Percentiles rank a stretch among this genome's conserved stretches.
Evolutionary conservation across 495 filamentous ascomycete species (phyloP).

Genomic region (Pyrenula aspistea): DNA sequence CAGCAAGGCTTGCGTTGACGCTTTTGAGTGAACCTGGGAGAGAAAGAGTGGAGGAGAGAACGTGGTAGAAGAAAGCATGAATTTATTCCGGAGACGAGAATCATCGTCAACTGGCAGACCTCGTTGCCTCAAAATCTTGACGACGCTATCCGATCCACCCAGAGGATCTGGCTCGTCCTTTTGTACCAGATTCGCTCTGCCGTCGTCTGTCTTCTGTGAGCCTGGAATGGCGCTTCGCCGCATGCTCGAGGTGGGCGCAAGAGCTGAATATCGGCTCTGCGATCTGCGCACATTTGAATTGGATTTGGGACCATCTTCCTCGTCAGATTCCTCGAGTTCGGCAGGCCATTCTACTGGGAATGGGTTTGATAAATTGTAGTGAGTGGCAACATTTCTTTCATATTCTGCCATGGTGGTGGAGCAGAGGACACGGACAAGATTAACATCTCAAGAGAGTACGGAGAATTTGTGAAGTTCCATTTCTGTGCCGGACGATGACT

Average conservation of each 20-base stretch:
- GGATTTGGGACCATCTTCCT: constrained; percentile 42
- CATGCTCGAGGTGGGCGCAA: constrained; percentile 61
- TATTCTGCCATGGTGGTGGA: constrained; percentile 42
- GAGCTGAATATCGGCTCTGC: constrained; percentile 71
- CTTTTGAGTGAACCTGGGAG: constrained; percentile 76
- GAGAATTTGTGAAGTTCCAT: too few species aligned
- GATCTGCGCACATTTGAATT: constrained; percentile 39
- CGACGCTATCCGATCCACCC: constrained; percentile 71
- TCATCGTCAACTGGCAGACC: constrained; percentile 84
- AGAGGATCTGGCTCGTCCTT: constrained; percentile 87
- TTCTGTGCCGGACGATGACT: too few species aligned
- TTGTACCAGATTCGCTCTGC: constrained; percentile 64
- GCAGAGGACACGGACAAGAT: too few species aligned
- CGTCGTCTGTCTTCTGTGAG: constrained; percentile 53
- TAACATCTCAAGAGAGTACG: too few species aligned
- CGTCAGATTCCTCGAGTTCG: constrained; percentile 63
- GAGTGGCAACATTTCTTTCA: constrained; percentile 67
- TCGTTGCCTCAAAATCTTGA: constrained; percentile 58
- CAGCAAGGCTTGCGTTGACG: constrained; percentile 66
- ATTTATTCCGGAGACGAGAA: constrained; percentile 68
- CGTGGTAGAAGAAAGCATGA: constrained; percentile 86
- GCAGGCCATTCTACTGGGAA: constrained; percentile 81
- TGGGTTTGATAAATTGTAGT: constrained; percentile 74
- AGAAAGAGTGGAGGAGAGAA: constrained; percentile 89
- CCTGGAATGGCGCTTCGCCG: constrained; percentile 53